Percentiles rank a stretch among this genome's conserved stretches.
Evolutionary conservation across 2,329 filamentous ascomycete genomes (phyloP).

Genomic region (Penicillium sp.): DNA sequence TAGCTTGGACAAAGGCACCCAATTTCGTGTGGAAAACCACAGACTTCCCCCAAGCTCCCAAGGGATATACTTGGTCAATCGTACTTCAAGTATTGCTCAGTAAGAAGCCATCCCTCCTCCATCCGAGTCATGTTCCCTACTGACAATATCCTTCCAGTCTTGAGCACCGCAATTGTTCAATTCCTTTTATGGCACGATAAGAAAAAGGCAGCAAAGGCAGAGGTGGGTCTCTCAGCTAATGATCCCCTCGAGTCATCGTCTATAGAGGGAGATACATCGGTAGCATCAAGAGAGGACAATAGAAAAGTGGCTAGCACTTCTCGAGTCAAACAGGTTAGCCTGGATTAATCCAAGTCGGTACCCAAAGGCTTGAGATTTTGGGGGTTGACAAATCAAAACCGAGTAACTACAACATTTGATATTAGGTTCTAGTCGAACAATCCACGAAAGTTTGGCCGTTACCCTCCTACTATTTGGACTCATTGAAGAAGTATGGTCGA

Average conservation of each 20-base stretch:
- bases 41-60: conserved; percentile 39
- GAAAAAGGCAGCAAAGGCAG: neutral
- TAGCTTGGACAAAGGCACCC: conserved; percentile 22
- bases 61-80: conserved; percentile 42
- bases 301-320: neutral
- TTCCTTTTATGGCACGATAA: conserved; percentile 5
- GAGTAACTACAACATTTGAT: neutral
- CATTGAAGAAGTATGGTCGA: neutral
- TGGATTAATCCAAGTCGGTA: neutral
- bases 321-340: neutral
- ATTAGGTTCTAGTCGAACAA: neutral
- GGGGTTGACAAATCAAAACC: neutral
- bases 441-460: neutral
- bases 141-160: neutral
- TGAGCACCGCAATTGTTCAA: conserved; percentile 1
- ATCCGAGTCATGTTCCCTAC: neutral
- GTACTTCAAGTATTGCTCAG: conserved; percentile 37
- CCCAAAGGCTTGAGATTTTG: neutral
- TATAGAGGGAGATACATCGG: neutral
- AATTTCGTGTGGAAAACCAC: conserved; percentile 48
- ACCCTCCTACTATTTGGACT: neutral
- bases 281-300: neutral
- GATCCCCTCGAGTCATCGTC: conserved; percentile 1
- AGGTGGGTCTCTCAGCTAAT: neutral
- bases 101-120: conserved; percentile 18